A percentile compares a stretch with the other conserved stretches of the same genome.
These are phyloP conservation scores for Metarhizium brunneum DNA, from an alignment of 2,329 filamentous ascomycete genomes.

Conservation along the genomic window DNA sequence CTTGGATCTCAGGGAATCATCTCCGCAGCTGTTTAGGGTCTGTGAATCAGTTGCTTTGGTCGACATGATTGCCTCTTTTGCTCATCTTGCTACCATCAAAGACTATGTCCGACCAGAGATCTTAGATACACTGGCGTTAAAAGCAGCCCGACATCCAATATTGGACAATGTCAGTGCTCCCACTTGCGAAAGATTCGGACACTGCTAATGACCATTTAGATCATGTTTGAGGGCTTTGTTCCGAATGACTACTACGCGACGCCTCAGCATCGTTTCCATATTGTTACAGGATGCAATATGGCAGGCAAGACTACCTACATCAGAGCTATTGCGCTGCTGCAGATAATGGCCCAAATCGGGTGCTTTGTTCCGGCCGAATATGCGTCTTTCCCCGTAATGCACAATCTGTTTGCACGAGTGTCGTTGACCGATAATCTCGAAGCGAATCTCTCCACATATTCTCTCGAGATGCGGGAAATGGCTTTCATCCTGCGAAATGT, in stretches of 20 bases:
- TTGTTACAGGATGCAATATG: constrained; percentile 97
- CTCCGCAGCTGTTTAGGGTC: constrained; percentile 68
- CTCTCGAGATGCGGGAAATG: constrained; percentile 91
- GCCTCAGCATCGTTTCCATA: constrained; percentile 73
- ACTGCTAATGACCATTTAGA: constrained; percentile 21
- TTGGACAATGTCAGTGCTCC: constrained; percentile 48
- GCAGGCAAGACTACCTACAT: constrained; percentile 97
- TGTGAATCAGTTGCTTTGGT: constrained; percentile 80
- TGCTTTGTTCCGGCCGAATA: constrained; percentile 82
- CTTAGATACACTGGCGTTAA: constrained; percentile 59
- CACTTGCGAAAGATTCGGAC: not conserved
- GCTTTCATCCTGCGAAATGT: constrained; percentile 85
- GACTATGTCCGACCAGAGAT: constrained; percentile 58
- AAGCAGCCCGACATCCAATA: constrained; percentile 69
- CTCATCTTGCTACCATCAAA: constrained; percentile 56
- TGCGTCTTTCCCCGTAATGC: constrained; percentile 69
- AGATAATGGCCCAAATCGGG: constrained; percentile 90
- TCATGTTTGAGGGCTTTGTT: constrained; percentile 60
- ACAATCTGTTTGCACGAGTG: constrained; percentile 79
- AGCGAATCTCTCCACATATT: constrained; percentile 87
- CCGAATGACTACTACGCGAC: constrained; percentile 88
- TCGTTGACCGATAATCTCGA: constrained; percentile 84
- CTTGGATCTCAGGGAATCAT: constrained; percentile 58
- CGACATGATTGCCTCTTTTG: constrained; percentile 77
- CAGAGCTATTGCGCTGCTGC: constrained; percentile 69